These are phyloP conservation scores for Capsella rubella DNA, from an alignment of 441 rosid genomes.

Conservation along the genomic window DNA sequence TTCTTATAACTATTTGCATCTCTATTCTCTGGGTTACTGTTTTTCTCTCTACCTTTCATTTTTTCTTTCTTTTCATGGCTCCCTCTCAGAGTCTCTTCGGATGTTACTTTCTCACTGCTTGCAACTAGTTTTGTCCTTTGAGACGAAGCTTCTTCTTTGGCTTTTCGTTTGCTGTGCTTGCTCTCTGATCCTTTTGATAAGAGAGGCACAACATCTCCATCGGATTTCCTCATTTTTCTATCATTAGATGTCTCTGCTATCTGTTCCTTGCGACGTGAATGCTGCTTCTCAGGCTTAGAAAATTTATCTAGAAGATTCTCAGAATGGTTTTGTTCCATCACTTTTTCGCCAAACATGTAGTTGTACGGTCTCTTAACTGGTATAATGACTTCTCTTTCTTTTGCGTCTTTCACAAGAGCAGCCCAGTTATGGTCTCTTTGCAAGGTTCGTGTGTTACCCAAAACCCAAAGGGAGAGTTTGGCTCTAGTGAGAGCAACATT, in stretches of 20 bases:
- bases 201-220: slow-evolving; percentile 41
- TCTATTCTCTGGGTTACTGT: slow-evolving; percentile 34
- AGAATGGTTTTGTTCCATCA: slow-evolving; percentile 36
- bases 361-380: slow-evolving; percentile 70
- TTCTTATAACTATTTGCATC: slow-evolving; percentile 39
- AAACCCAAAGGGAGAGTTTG: slow-evolving; percentile 89
- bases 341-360: slow-evolving; percentile 52
- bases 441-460: slow-evolving; percentile 88
- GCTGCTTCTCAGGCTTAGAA: slow-evolving; percentile 47
- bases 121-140: slow-evolving; percentile 43
- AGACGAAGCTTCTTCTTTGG: slow-evolving; percentile 48
- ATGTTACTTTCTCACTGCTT: slow-evolving; percentile 42
- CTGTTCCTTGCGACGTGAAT: slow-evolving; percentile 38
- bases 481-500: slow-evolving; percentile 99
- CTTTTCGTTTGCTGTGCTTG: slow-evolving; percentile 47
- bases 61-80: slow-evolving; percentile 47
- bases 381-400: slow-evolving; percentile 73
- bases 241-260: slow-evolving; percentile 43
- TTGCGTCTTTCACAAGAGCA: slow-evolving; percentile 88
- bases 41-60: slow-evolving; percentile 47
- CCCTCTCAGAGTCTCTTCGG: slow-evolving; percentile 43
- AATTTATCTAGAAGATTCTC: slow-evolving; percentile 44
- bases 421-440: slow-evolving; percentile 81
- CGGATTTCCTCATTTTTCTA: slow-evolving; percentile 43
- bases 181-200: slow-evolving; percentile 46